A percentile compares a stretch with the other conserved stretches of the same genome.
Evolutionary conservation across 768 basidiomycete genomes (phyloP).

Genomic region (Amanita molliuscula): DNA sequence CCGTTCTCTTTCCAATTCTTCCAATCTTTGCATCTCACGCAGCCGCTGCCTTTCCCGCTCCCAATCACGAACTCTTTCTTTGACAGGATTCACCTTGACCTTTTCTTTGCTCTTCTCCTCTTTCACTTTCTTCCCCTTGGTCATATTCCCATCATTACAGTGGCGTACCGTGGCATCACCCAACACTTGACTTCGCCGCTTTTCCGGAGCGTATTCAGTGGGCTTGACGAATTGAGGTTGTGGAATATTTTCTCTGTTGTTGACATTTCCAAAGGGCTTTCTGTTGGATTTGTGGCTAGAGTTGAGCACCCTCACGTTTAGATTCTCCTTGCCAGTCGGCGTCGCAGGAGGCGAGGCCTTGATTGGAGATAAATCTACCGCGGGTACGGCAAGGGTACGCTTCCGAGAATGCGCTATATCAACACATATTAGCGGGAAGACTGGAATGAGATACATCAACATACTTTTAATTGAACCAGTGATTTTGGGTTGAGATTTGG

Average conservation of each 20-base stretch:
- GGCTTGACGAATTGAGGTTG: slow-evolving; percentile 12
- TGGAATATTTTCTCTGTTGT: slow-evolving; percentile 17
- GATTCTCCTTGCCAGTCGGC: slow-evolving; percentile 32
- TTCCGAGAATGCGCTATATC: slow-evolving; percentile 25
- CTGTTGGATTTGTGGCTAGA: slow-evolving; percentile 16
- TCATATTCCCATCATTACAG: slow-evolving; percentile 5
- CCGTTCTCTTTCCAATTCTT: slow-evolving; percentile 45
- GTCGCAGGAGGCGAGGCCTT: slow-evolving; percentile 41
- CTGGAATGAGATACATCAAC: not conserved
- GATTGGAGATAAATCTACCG: slow-evolving; percentile 37
- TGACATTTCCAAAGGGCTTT: slow-evolving; percentile 21
- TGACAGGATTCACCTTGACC: slow-evolving; percentile 36
- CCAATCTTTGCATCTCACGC: slow-evolving; percentile 55
- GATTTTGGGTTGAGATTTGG: slow-evolving; percentile 37
- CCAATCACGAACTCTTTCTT: slow-evolving; percentile 66
- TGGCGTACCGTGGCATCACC: slow-evolving; percentile 3
- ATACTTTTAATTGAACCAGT: slow-evolving; percentile 22
- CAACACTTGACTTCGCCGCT: slow-evolving; percentile 6
- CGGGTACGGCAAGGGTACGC: slow-evolving; percentile 22
- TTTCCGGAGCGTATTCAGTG: slow-evolving; percentile 3
- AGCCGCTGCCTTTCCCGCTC: slow-evolving; percentile 60
- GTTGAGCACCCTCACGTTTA: slow-evolving; percentile 7
- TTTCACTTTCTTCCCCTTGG: slow-evolving; percentile 9
- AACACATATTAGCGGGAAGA: slow-evolving; percentile 5
- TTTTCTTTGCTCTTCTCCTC: slow-evolving; percentile 10